phyloP scores from a whole-genome alignment of 225 moss, liverwort and hornwort genomes.

The Asterella californica region DNA sequence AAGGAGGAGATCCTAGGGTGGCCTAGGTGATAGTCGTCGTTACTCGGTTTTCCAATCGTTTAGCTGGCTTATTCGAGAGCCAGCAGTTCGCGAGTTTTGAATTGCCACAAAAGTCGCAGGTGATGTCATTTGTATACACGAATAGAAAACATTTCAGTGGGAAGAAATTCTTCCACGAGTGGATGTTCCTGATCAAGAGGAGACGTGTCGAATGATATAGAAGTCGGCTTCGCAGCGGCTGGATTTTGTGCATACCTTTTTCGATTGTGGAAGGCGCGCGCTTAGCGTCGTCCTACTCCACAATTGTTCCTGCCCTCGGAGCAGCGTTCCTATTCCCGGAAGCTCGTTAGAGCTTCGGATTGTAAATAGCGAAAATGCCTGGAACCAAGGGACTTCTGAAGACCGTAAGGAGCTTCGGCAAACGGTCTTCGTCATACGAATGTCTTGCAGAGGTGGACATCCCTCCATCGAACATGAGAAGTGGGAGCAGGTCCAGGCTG shows the following conservation, averaged over 20 bases:
- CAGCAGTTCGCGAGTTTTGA: constrained; percentile 11
- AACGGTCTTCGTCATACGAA: constrained; percentile 34
- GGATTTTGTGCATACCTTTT: constrained; percentile 18
- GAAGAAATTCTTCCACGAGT: constrained; percentile 48
- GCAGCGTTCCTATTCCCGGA: neutral
- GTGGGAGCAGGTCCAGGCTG: constrained; percentile 26
- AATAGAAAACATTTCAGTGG: constrained; percentile 30
- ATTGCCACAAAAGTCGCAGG: constrained; percentile 1
- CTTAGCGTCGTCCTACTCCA: constrained; percentile 11
- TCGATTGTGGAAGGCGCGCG: constrained; percentile 16
- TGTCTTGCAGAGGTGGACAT: constrained; percentile 20
- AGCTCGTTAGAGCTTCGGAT: constrained; percentile 12
- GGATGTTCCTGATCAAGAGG: constrained; percentile 37
- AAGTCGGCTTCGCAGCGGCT: constrained; percentile 26
- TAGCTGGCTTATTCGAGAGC: constrained; percentile 19
- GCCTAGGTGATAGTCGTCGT: neutral
- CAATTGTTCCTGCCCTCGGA: constrained; percentile 19
- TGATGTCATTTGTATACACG: constrained; percentile 37
- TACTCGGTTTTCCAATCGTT: neutral
- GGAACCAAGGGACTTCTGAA: constrained; percentile 32
- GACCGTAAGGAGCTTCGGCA: constrained; percentile 43
- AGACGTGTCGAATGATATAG: constrained; percentile 31
- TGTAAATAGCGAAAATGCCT: constrained; percentile 26
- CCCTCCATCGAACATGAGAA: constrained; percentile 5
- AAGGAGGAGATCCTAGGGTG: neutral